Evolutionary conservation across 2,329 filamentous ascomycete species (phyloP).

Genomic region (Diaporthe citriasiana): DNA sequence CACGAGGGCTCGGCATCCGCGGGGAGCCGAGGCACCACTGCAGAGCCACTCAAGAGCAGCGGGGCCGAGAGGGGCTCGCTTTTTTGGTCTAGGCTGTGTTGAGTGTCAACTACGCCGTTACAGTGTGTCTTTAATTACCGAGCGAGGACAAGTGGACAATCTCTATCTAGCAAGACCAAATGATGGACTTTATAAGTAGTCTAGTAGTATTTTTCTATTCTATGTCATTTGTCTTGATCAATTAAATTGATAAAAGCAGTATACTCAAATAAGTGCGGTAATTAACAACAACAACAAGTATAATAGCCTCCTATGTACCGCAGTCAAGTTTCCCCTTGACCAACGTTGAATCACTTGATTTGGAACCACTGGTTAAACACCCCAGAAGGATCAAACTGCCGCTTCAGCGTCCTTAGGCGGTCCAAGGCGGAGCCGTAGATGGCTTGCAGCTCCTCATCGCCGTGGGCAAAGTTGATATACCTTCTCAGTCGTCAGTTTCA

Average conservation of each 20-base stretch:
- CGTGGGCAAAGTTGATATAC: conserved; percentile 68
- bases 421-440: conserved; percentile 62
- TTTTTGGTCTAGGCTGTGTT: neutral
- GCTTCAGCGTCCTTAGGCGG: conserved; percentile 61
- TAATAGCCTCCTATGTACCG: neutral
- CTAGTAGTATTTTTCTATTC: neutral
- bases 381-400: conserved; percentile 61
- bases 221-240: neutral
- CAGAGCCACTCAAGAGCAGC: no score
- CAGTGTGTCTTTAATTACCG: neutral
- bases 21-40: neutral
- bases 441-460: conserved; percentile 56
- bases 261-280: neutral
- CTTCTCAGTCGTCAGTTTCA: neutral
- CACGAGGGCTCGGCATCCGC: neutral
- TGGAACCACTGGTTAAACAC: conserved; percentile 52
- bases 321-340: neutral
- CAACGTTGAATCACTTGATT: neutral
- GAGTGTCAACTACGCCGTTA: neutral
- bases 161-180: neutral
- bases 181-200: neutral
- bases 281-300: neutral
- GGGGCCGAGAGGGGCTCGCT: conserved; percentile 15
- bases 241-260: neutral
- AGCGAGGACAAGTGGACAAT: neutral